Evolutionary conservation across 2,329 filamentous ascomycete genomes (phyloP).

Genomic region (Domatiomyces globalis): DNA sequence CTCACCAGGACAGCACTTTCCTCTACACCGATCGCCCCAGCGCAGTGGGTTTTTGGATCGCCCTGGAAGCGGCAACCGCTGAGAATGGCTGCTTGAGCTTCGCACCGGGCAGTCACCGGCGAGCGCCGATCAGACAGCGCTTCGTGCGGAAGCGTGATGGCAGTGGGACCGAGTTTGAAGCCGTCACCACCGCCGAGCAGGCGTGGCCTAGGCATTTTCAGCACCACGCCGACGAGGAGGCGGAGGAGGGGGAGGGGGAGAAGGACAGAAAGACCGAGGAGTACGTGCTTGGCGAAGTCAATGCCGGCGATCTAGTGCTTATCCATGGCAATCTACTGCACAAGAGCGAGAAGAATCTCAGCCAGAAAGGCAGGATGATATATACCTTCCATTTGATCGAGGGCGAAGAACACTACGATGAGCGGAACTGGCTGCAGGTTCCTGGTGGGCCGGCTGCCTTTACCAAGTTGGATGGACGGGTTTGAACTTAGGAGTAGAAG

Average conservation of each 20-base stretch:
- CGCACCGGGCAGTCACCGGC: slow-evolving; percentile 64
- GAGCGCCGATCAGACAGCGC: slow-evolving; percentile 54
- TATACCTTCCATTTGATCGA: slow-evolving; percentile 98
- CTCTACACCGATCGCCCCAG: slow-evolving; percentile 78
- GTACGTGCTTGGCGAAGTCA: slow-evolving; percentile 74
- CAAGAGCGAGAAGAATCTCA: slow-evolving; percentile 87
- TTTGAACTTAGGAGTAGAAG: neutral
- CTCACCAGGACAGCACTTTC: slow-evolving; percentile 88
- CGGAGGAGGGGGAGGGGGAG: slow-evolving; percentile 24
- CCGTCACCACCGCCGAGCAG: slow-evolving; percentile 42
- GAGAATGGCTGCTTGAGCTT: slow-evolving; percentile 86
- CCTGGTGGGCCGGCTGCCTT: slow-evolving; percentile 64
- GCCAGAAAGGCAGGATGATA: slow-evolving; percentile 74
- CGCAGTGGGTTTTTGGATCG: slow-evolving; percentile 95
- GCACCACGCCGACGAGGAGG: slow-evolving; percentile 24
- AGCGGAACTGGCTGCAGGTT: slow-evolving; percentile 85
- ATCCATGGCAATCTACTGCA: slow-evolving; percentile 94
- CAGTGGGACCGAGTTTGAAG: slow-evolving; percentile 50
- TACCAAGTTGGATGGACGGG: slow-evolving; percentile 40
- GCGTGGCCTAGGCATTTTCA: slow-evolving; percentile 46
- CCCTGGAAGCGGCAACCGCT: slow-evolving; percentile 74
- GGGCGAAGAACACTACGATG: slow-evolving; percentile 64
- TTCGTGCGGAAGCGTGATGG: slow-evolving; percentile 52
- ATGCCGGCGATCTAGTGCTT: slow-evolving; percentile 76
- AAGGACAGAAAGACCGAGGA: slow-evolving; percentile 28